A percentile compares a stretch with the other conserved stretches of the same genome.
phyloP scores from a whole-genome alignment of 805 yeast species.

The Candida insectorum region DNA sequence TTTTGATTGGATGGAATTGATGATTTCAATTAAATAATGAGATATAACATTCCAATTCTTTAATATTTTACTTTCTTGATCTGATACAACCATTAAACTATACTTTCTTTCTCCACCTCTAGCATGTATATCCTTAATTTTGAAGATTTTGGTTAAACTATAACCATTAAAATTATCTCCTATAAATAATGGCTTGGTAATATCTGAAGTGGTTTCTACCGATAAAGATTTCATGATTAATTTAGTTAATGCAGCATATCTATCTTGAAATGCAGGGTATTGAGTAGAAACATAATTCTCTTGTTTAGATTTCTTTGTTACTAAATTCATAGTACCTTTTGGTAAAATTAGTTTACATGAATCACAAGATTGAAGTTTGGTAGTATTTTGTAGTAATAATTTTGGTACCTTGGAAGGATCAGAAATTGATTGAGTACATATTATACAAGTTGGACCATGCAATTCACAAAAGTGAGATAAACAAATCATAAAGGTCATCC shows the following conservation, averaged over 20 bases:
- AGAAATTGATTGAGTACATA: conserved; percentile 53
- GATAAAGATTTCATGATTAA: conserved; percentile 62
- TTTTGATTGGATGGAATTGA: conserved; percentile 26
- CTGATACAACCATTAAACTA: conserved; percentile 54
- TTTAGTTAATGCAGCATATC: conserved; percentile 55
- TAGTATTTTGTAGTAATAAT: conserved; percentile 34
- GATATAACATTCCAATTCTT: conserved; percentile 52
- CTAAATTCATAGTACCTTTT: conserved; percentile 13
- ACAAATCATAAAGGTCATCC: conserved; percentile 46
- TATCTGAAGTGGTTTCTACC: conserved; percentile 62
- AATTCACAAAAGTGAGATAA: conserved; percentile 76
- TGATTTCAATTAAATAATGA: conserved; percentile 27
- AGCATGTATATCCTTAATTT: conserved; percentile 60
- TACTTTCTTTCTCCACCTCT: conserved; percentile 74
- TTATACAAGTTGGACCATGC: conserved; percentile 67
- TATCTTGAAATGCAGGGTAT: conserved; percentile 47
- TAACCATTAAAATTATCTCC: conserved; percentile 63
- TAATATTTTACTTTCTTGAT: conserved; percentile 50
- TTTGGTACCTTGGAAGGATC: conserved; percentile 15
- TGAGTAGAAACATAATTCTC: conserved; percentile 50
- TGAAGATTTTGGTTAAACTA: conserved; percentile 58
- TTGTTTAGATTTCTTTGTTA: conserved; percentile 20
- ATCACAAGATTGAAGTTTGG: conserved; percentile 48
- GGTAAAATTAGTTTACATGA: conserved; percentile 61
- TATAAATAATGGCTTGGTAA: conserved; percentile 56